A percentile compares a stretch with the other conserved stretches of the same genome.
Conservation (phyloP, 441 rosid genomes). For the Adansonia rubrostipa region DNA sequence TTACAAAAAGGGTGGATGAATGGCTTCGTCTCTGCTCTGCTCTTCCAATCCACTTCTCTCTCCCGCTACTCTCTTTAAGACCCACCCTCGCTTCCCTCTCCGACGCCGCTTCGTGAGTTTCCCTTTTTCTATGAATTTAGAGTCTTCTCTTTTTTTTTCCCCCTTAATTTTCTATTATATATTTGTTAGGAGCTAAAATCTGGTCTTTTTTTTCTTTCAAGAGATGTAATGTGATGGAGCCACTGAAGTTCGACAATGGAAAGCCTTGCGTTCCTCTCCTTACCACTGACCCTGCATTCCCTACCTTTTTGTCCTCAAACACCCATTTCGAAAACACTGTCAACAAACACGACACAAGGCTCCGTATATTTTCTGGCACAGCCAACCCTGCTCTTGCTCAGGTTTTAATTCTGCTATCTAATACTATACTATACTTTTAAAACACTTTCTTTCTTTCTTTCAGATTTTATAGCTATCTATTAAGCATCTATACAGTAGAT, state of each 20-base stretch:
- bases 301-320: slow-evolving; percentile 45
- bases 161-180: background rate
- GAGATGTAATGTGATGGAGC: slow-evolving; percentile 76
- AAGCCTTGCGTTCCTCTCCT: slow-evolving; percentile 51
- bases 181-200: background rate
- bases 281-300: slow-evolving; percentile 34
- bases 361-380: slow-evolving; percentile 90
- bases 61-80: slow-evolving; percentile 27
- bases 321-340: slow-evolving; percentile 39
- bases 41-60: slow-evolving; percentile 31
- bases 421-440: background rate
- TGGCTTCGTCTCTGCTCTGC: slow-evolving; percentile 55
- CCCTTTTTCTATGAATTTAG: background rate
- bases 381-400: slow-evolving; percentile 88
- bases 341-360: slow-evolving; percentile 57
- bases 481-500: background rate
- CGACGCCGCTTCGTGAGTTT: slow-evolving; percentile 32
- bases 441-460: slow-evolving; percentile 12
- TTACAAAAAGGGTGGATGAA: slow-evolving; percentile 17
- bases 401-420: slow-evolving; percentile 38
- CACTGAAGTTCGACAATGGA: slow-evolving; percentile 62
- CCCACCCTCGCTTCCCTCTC: slow-evolving; percentile 30
- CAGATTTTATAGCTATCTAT: background rate
- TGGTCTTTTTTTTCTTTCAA: slow-evolving; percentile 26
- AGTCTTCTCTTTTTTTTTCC: background rate